Evolutionary conservation across 345 rosid species (phyloP), one percentile per base, ranked within the genome.

Genomic region (Physaria fendleri): DNA sequence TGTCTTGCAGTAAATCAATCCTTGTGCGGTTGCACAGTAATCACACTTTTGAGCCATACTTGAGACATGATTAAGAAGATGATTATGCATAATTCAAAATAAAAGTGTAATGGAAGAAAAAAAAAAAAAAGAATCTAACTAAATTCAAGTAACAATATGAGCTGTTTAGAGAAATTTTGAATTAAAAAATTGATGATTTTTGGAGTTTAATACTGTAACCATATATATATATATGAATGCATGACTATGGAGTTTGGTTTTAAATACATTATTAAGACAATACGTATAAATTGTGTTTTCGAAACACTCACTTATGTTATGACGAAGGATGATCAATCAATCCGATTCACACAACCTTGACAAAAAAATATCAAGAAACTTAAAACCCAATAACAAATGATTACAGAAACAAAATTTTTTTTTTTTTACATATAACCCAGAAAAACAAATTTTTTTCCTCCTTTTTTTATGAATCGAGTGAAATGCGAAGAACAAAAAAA

Each of bases 1-100:
- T 4, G 92, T 61, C 62, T 81, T 77, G 71, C 95, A 91, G 64
- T 79, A 88, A 29, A 85, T 75, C 9, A 84, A 74, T 23, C 90
- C 85, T 57, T 75, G 80, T 33, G 39, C 59, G 28, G 43, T 53
- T 39, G 68, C 70, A 61, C 95, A 88, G 27, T 75, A 74, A 5
- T 85, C 95, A 16, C 96, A 88, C 7, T 62, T 32, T 23, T 80
- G 75, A 84, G 79, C 85, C n/a, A 34, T 47, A 18, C 30, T 8
- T 28, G 16, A 57, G 43, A 47, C 18, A 56, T 56, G 41, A 56
- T 34, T 16, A 65, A 64, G 11, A 32, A 16, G 6, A n/a, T 44
- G 24, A 56, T 41, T 35, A 28, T 13, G 16, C 7, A 24, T 27
- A 29, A 9, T 1, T 14, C 13, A 10, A 20, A n/a, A n/a, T n/a